phyloP scores from a whole-genome alignment of 371 early-diverging fungal genomes.

The Pancytospora philotis region DNA sequence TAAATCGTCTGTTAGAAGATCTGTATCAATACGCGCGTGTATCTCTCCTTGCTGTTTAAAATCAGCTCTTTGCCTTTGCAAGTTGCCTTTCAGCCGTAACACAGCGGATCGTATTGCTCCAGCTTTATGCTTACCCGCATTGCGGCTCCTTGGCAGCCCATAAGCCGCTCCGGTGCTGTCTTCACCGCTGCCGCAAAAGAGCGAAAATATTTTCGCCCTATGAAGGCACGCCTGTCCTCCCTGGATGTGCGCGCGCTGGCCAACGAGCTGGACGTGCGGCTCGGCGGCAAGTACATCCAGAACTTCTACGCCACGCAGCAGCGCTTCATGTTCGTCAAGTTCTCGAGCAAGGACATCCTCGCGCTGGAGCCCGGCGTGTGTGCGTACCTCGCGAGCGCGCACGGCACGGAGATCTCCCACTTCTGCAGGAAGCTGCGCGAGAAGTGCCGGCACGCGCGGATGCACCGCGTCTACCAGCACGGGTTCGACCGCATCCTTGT shows the following conservation, averaged over 20 bases:
- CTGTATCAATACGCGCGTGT: no score
- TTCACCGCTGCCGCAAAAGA: no score
- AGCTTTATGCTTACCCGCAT: no score
- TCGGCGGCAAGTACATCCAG: slow-evolving; percentile 52
- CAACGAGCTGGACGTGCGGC: slow-evolving; percentile 52
- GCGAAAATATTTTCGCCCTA: slow-evolving; percentile 23
- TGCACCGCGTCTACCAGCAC: slow-evolving; percentile 52
- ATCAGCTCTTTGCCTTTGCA: no score
- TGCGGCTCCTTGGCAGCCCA: no score
- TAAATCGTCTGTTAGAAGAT: no score
- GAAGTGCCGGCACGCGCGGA: slow-evolving; percentile 42
- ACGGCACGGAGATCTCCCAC: slow-evolving; percentile 55
- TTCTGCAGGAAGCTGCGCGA: slow-evolving; percentile 55
- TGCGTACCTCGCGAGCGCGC: slow-evolving; percentile 51
- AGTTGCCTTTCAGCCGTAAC: no score
- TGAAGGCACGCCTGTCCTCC: slow-evolving; percentile 60
- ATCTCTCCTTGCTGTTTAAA: no score
- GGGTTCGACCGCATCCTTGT: slow-evolving; percentile 59
- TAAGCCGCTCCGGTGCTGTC: no score
- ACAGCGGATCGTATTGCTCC: no score
- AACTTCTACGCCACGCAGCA: slow-evolving; percentile 56
- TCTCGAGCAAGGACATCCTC: slow-evolving; percentile 57
- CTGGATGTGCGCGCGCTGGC: slow-evolving; percentile 57
- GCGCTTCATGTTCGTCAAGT: slow-evolving; percentile 53
- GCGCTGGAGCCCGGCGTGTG: slow-evolving; percentile 59